These are phyloP conservation scores for Arachnomyces sp. DNA, from an alignment of 2,329 filamentous ascomycete genomes.

Conservation along the genomic window DNA sequence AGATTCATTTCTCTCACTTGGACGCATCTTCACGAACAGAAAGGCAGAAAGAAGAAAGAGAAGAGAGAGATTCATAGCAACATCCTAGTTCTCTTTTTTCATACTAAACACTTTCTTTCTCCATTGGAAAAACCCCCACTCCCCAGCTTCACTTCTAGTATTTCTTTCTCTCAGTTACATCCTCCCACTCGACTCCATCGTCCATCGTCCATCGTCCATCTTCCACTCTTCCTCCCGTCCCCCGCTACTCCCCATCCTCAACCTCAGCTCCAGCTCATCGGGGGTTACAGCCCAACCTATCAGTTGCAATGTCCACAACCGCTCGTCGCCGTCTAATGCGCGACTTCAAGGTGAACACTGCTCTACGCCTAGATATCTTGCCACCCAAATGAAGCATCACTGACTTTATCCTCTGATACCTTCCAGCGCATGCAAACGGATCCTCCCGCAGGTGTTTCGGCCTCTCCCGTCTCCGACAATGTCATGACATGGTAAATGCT, in stretches of 20 bases:
- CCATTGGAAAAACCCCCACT: background rate
- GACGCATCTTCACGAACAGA: too few relatives aligned
- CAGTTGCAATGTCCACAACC: slow-evolving; percentile 69
- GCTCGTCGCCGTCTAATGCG: slow-evolving; percentile 95
- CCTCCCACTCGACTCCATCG: background rate
- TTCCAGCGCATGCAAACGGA: slow-evolving; percentile 95
- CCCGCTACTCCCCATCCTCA: too few relatives aligned
- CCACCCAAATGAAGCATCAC: background rate
- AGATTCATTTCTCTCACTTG: too few relatives aligned
- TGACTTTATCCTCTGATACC: background rate
- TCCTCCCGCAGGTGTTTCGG: slow-evolving; percentile 90
- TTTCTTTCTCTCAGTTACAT: slow-evolving; percentile 3
- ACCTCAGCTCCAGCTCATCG: too few relatives aligned
- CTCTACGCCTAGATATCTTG: background rate
- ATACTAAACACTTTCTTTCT: slow-evolving; percentile 10
- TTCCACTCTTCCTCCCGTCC: too few relatives aligned
- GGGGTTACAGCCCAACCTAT: slow-evolving; percentile 1
- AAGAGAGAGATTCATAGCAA: slow-evolving; percentile 3
- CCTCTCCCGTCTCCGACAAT: slow-evolving; percentile 90
- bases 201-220: too few relatives aligned
- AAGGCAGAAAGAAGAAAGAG: too few relatives aligned
- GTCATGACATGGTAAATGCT: slow-evolving; percentile 81
- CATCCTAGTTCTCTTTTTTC: slow-evolving; percentile 12
- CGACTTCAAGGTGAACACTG: slow-evolving; percentile 82
- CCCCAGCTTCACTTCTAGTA: slow-evolving; percentile 12